Evolutionary conservation across 306 rosid species (phyloP).

Genomic region (Elaeagnus macrophylla): DNA sequence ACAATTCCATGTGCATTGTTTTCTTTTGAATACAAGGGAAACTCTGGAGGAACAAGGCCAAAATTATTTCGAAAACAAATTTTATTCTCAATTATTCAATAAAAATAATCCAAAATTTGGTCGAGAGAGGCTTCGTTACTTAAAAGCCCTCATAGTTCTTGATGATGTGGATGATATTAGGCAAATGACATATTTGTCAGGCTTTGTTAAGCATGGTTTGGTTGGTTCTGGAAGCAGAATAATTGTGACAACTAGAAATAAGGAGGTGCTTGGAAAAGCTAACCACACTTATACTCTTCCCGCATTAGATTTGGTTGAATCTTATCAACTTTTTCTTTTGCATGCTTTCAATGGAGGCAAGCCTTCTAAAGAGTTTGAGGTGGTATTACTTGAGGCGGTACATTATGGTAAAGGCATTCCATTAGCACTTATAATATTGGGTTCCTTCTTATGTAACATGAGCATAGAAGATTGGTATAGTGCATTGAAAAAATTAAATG

Average conservation of each 20-base stretch:
- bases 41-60: slow-evolving; percentile 1
- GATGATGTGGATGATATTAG: slow-evolving; percentile 20
- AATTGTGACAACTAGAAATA: slow-evolving; percentile 24
- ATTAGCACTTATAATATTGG: slow-evolving; percentile 20
- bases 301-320: slow-evolving; percentile 2
- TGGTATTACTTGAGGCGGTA: slow-evolving; percentile 2
- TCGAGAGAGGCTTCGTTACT: too few relatives aligned
- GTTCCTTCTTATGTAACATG: slow-evolving; percentile 21
- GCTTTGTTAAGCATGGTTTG: slow-evolving; percentile 8
- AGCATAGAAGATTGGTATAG: slow-evolving; percentile 16
- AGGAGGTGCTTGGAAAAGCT: background rate
- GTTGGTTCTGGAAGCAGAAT: slow-evolving; percentile 29
- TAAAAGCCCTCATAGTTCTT: slow-evolving; percentile 20
- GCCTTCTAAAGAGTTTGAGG: slow-evolving; percentile 10
- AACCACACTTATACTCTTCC: background rate
- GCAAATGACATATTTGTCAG: slow-evolving; percentile 19
- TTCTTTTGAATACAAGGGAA: slow-evolving; percentile 25
- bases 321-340: slow-evolving; percentile 15
- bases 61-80: slow-evolving; percentile 2
- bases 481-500: slow-evolving; percentile 15
- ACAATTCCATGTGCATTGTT: slow-evolving; percentile 19
- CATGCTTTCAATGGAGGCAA: slow-evolving; percentile 14
- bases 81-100: too few relatives aligned
- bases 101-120: too few relatives aligned
- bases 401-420: slow-evolving; percentile 27